Percentiles rank a stretch among this genome's conserved stretches.
Evolutionary conservation across 768 basidiomycete genomes (phyloP).

Genomic region (Trametes coccinea): DNA sequence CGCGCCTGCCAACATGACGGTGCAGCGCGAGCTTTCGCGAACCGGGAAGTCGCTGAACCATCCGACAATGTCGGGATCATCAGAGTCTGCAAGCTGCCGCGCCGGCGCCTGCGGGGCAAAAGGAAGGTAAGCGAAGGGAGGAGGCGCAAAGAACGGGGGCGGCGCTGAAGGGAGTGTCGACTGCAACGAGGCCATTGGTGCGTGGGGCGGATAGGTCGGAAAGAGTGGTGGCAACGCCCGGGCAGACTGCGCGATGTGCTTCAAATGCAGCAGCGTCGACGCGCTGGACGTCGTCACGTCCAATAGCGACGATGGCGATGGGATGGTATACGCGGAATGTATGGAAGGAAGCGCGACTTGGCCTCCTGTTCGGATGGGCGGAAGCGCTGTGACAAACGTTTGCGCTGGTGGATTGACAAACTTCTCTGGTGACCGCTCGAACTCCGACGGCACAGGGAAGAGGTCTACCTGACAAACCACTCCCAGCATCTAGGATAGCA

Average conservation of each 20-base stretch:
- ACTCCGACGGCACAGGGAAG: slow-evolving; percentile 50
- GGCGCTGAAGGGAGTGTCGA: too few relatives aligned
- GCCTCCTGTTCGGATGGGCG: neutral
- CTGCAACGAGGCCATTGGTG: too few relatives aligned
- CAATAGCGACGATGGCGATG: neutral
- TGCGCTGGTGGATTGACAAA: neutral
- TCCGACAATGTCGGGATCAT: slow-evolving; percentile 41
- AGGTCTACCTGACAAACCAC: slow-evolving; percentile 81
- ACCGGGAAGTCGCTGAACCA: slow-evolving; percentile 43
- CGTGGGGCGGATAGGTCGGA: too few relatives aligned
- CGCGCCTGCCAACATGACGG: slow-evolving; percentile 55
- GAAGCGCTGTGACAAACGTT: neutral
- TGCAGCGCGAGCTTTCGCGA: slow-evolving; percentile 52
- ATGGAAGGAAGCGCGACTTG: neutral
- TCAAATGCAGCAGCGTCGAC: neutral
- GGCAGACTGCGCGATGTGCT: too few relatives aligned
- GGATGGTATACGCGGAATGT: neutral
- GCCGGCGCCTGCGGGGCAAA: too few relatives aligned
- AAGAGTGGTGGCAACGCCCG: too few relatives aligned
- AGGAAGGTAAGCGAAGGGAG: too few relatives aligned
- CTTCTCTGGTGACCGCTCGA: neutral
- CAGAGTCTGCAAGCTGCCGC: too few relatives aligned
- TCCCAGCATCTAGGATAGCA: slow-evolving; percentile 35
- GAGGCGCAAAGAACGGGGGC: too few relatives aligned
- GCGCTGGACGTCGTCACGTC: neutral